Base-by-base conservation (phyloP, 495 filamentous ascomycete species). In the Penicillium silybi region DNA sequence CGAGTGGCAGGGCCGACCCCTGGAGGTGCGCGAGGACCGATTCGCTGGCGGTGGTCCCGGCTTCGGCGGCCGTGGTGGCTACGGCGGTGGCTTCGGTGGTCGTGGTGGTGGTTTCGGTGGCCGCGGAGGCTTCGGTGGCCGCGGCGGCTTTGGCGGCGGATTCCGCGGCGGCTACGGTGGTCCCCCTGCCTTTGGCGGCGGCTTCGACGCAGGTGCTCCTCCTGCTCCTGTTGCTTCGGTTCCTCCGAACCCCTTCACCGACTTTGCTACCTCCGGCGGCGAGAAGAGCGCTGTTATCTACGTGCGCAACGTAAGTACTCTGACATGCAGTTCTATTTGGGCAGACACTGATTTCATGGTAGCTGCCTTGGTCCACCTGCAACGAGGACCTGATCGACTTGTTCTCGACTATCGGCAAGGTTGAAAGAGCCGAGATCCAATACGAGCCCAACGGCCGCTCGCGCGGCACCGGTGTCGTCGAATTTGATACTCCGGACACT, bases 341-440 rank as follows among this genome's bases (percentile, higher is more conserved):
- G 23, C 11, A 2, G 32, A 41, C 34, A 26, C 48, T 60, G 47
- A 58, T 26, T 35, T 8, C 19, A 44, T 34, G 3, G 53, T 61
- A 97, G 92, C 82, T 98, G 50, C 93, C 93, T 5, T 98, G 93
- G 93, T 97, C 92, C 27, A 98, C 93, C 18, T 96, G 91, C 73
- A 97, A 97, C 61, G 95, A 97, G 49, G 93, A 98, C 68, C 72
- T 98, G 4, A 80, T 97, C 41, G 93, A 98, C 63, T 80, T 98
- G 13, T 98, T 98, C 80, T 90, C 86, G 25, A 98, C 93, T 6
- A 97, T 98, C 65, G 93, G 92, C 41, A 96, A 96, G 71, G 93
- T 98, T 54, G 91, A 96, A 59, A 90, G 90, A 58, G 93, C 93
- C 10, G 95, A 97, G 74, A 97, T 97, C 44, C 95, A 98, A 72